Evolutionary conservation across 371 early-diverging fungal species (phyloP).

Genomic region (Mucor racemosus): DNA sequence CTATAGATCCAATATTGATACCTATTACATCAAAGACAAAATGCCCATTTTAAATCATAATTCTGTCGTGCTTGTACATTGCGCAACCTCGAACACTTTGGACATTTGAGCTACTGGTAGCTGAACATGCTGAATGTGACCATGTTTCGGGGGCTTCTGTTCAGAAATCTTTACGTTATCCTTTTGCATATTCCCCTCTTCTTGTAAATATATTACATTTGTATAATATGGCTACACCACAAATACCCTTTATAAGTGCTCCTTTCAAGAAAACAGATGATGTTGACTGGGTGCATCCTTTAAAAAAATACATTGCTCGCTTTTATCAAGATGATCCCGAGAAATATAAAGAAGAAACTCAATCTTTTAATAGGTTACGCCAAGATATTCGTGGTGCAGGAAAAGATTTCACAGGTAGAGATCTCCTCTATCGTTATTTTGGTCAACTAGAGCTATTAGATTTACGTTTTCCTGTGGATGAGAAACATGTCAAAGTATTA

Average conservation of each 20-base stretch:
- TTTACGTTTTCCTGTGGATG: conserved; percentile 90
- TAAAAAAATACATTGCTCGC: conserved; percentile 81
- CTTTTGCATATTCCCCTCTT: conserved; percentile 2
- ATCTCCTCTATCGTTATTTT: conserved; percentile 93
- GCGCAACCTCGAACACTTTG: neutral
- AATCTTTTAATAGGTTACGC: conserved; percentile 84
- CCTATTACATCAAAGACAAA: too few relatives aligned
- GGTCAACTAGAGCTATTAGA: conserved; percentile 96
- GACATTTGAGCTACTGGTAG: neutral
- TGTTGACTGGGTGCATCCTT: conserved; percentile 84
- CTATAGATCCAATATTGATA: too few relatives aligned
- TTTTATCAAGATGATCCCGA: conserved; percentile 93
- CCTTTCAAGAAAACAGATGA: conserved; percentile 75
- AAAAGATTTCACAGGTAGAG: conserved; percentile 88
- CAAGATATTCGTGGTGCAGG: conserved; percentile 96
- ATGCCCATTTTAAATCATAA: too few relatives aligned
- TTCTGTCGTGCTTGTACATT: neutral
- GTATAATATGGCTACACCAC: conserved; percentile 48
- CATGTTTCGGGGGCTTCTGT: neutral
- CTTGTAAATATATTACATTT: conserved; percentile 1
- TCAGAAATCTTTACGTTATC: conserved; percentile 1
- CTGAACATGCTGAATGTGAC: conserved; percentile 3
- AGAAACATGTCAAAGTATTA: conserved; percentile 82
- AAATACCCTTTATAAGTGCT: conserved; percentile 59
- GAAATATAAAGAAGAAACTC: conserved; percentile 84